Conservation (phyloP, 106 monocot genomes). For the Allium cepa region DNA sequence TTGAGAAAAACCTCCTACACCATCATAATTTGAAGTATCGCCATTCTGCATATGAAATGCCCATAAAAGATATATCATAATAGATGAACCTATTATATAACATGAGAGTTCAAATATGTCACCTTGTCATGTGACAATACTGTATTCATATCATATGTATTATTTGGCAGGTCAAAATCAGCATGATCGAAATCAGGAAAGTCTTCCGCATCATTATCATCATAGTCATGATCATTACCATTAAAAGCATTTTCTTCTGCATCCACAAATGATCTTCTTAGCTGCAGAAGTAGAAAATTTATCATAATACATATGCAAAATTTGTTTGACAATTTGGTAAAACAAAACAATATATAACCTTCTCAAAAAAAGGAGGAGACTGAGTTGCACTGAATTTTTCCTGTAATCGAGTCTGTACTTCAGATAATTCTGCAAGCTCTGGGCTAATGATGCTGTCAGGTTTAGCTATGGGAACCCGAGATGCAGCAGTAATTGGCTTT, state of each 20-base stretch:
- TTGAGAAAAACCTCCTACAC: conserved; percentile 18
- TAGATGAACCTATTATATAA: too few relatives aligned
- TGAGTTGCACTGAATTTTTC: conserved; percentile 21
- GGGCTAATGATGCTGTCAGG: conserved; percentile 27
- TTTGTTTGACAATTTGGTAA: conserved; percentile 2
- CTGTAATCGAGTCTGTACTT: conserved; percentile 13
- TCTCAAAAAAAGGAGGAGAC: conserved; percentile 54
- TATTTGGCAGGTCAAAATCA: conserved; percentile 35
- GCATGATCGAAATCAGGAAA: conserved; percentile 32
- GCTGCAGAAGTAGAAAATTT: conserved; percentile 32
- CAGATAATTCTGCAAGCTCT: conserved; percentile 39
- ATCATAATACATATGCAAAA: background rate
- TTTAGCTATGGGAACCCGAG: conserved; percentile 80
- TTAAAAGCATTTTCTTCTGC: conserved; percentile 31
- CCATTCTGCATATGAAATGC: conserved; percentile 13
- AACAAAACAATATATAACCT: conserved; percentile 31
- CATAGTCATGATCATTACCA: conserved; percentile 33
- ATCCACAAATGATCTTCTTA: conserved; percentile 62
- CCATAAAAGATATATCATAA: background rate
- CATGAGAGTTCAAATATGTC: background rate
- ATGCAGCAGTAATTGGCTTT: conserved; percentile 19
- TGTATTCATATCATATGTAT: conserved; percentile 28
- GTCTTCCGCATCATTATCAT: conserved; percentile 31
- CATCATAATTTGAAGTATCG: conserved; percentile 14
- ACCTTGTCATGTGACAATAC: conserved; percentile 20